These are phyloP conservation scores for Amanita brunnescens DNA, from an alignment of 768 basidiomycete genomes.

Conservation along the genomic window DNA sequence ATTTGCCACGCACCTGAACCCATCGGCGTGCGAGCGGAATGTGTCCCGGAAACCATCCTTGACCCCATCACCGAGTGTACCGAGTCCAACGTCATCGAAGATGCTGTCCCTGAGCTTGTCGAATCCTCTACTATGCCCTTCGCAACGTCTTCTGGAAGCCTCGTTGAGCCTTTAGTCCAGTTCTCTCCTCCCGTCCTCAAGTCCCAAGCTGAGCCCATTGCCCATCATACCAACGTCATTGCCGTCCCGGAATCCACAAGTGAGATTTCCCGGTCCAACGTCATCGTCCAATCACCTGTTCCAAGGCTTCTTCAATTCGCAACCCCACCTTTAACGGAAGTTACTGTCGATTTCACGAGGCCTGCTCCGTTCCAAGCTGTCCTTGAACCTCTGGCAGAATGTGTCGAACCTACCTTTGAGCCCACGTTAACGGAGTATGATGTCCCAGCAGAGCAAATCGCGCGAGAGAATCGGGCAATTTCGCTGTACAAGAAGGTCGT, in stretches of 20 bases:
- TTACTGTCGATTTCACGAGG: neutral
- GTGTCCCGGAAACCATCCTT: neutral
- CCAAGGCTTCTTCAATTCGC: neutral
- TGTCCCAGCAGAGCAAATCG: neutral
- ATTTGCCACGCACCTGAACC: neutral
- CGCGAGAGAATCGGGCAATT: neutral
- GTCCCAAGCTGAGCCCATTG: too few relatives aligned
- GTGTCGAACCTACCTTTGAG: neutral
- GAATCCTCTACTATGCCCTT: neutral
- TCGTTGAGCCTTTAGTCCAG: neutral
- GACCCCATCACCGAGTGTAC: neutral
- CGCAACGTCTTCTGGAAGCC: neutral
- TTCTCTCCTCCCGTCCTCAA: neutral
- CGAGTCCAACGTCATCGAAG: neutral
- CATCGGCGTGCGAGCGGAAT: neutral
- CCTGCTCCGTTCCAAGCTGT: neutral
- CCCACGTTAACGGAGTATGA: too few relatives aligned
- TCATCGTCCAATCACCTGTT: neutral
- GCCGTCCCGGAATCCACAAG: neutral
- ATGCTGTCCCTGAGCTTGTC: neutral
- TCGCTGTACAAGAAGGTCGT: neutral
- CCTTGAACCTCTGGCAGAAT: neutral
- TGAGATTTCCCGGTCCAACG: neutral
- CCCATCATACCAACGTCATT: too few relatives aligned
- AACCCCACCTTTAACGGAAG: neutral